These are phyloP conservation scores for Didymella pinodella DNA, from an alignment of 2,329 filamentous ascomycete genomes.

Conservation along the genomic window DNA sequence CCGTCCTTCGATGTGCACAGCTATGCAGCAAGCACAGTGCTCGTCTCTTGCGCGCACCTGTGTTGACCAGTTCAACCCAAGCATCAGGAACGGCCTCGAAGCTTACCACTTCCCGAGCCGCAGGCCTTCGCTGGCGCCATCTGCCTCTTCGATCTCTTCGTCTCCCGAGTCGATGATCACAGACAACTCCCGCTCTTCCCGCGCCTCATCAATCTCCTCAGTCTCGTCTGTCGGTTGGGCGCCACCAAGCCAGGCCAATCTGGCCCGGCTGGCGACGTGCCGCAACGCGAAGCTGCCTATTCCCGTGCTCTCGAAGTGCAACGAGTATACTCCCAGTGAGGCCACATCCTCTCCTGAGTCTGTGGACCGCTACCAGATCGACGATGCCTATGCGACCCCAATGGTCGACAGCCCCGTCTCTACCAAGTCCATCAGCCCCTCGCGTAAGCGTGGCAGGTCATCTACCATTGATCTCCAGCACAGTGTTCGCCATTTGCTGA, in stretches of 20 bases:
- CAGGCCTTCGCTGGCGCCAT: conserved; percentile 59
- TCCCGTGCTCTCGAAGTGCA: conserved; percentile 49
- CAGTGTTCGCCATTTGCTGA: conserved; percentile 70
- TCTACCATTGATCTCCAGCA: conserved; percentile 69
- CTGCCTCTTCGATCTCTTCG: conserved; percentile 60
- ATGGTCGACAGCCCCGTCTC: conserved; percentile 39
- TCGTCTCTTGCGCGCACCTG: conserved; percentile 63
- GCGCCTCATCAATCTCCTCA: conserved; percentile 63
- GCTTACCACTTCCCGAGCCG: conserved; percentile 56
- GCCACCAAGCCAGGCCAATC: conserved; percentile 58
- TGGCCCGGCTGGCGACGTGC: conserved; percentile 62
- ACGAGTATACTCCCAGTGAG: conserved; percentile 47
- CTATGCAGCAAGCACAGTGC: conserved; percentile 66
- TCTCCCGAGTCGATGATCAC: conserved; percentile 71
- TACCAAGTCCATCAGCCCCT: conserved; percentile 30
- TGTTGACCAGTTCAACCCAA: conserved; percentile 59
- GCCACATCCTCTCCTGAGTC: conserved; percentile 49
- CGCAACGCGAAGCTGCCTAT: conserved; percentile 58
- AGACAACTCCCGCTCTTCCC: conserved; percentile 65
- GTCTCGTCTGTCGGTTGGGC: conserved; percentile 60
- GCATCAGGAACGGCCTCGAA: conserved; percentile 53
- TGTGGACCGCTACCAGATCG: conserved; percentile 61
- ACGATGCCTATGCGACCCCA: conserved; percentile 46
- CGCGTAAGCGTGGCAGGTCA: conserved; percentile 67
- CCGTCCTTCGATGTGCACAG: conserved; percentile 65